These are phyloP conservation scores for Volvox carteri DNA, from an alignment of 163 green algal species.

Conservation along the genomic window DNA sequence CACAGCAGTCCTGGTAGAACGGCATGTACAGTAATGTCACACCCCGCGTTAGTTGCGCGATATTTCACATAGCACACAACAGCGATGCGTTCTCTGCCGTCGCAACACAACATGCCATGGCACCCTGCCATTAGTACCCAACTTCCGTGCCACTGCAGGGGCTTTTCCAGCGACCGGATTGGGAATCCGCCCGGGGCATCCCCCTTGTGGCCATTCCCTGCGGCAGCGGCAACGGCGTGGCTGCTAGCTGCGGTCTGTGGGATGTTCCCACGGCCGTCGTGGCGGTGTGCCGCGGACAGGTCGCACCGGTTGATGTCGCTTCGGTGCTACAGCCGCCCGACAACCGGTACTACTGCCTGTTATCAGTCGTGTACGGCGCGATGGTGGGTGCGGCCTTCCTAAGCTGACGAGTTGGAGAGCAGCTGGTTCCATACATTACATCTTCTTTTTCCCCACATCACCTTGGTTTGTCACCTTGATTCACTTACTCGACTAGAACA, in stretches of 20 bases:
- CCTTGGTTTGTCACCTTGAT: no score
- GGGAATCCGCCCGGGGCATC: constrained; percentile 63
- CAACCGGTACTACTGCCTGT: constrained; percentile 56
- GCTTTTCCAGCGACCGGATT: constrained; percentile 77
- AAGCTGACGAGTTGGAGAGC: background rate
- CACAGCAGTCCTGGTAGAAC: no score
- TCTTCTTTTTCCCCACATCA: no score
- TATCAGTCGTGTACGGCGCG: constrained; percentile 68
- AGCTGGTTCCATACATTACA: background rate
- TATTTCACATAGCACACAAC: no score
- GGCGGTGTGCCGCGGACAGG: constrained; percentile 38
- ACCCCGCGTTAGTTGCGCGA: no score
- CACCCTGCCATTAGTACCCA: no score
- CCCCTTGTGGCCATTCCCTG: constrained; percentile 76
- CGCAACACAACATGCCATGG: no score
- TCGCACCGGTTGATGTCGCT: constrained; percentile 61
- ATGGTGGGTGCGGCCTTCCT: constrained; percentile 51
- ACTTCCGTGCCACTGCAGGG: no score
- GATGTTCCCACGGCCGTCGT: constrained; percentile 66
- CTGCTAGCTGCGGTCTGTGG: constrained; percentile 77
- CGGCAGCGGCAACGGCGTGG: constrained; percentile 84
- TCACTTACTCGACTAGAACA: no score
- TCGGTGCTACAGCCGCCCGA: constrained; percentile 61
- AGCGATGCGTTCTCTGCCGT: no score
- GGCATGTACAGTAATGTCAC: no score